Evolutionary conservation across 2,329 filamentous ascomycete species (phyloP).

Genomic region (Epicoccum sorghinum): DNA sequence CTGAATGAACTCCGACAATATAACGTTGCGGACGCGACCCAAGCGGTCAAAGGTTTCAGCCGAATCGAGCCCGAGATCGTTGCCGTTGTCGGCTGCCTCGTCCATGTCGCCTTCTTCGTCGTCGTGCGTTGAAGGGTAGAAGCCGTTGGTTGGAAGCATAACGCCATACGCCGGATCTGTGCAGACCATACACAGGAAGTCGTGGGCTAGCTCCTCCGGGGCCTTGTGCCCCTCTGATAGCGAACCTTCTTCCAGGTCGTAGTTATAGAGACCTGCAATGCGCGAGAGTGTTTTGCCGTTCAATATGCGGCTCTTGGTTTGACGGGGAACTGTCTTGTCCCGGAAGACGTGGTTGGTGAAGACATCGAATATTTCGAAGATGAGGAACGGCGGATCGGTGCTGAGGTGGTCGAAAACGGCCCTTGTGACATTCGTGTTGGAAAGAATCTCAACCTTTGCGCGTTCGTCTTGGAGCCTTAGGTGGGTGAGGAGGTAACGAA

Average conservation of each 20-base stretch:
- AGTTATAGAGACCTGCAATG: slow-evolving; percentile 55
- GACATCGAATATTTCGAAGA: slow-evolving; percentile 74
- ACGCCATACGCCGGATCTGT: slow-evolving; percentile 76
- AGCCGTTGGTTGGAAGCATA: slow-evolving; percentile 77
- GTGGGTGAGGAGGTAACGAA: slow-evolving; percentile 79
- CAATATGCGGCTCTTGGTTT: slow-evolving; percentile 76
- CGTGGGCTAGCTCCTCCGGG: slow-evolving; percentile 73
- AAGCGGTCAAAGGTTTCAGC: slow-evolving; percentile 73
- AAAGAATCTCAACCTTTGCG: slow-evolving; percentile 81
- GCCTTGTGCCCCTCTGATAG: slow-evolving; percentile 56
- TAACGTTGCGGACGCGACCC: slow-evolving; percentile 78
- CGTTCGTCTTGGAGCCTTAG: slow-evolving; percentile 78
- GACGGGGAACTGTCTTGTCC: slow-evolving; percentile 74
- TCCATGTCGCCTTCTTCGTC: slow-evolving; percentile 55
- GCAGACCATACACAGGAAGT: slow-evolving; percentile 76
- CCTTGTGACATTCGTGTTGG: slow-evolving; percentile 71
- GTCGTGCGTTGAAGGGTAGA: slow-evolving; percentile 76
- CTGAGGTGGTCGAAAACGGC: slow-evolving; percentile 77
- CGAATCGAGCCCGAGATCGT: slow-evolving; percentile 71
- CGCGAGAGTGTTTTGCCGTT: slow-evolving; percentile 75
- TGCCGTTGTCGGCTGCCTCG: slow-evolving; percentile 54
- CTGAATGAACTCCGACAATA: slow-evolving; percentile 78
- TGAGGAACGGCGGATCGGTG: slow-evolving; percentile 76
- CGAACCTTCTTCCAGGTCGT: slow-evolving; percentile 52
- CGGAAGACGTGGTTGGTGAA: slow-evolving; percentile 74